Evolutionary conservation across 768 basidiomycete genomes (phyloP), one percentile per base, ranked within the genome.

Genomic region (Podaxis sp.): DNA sequence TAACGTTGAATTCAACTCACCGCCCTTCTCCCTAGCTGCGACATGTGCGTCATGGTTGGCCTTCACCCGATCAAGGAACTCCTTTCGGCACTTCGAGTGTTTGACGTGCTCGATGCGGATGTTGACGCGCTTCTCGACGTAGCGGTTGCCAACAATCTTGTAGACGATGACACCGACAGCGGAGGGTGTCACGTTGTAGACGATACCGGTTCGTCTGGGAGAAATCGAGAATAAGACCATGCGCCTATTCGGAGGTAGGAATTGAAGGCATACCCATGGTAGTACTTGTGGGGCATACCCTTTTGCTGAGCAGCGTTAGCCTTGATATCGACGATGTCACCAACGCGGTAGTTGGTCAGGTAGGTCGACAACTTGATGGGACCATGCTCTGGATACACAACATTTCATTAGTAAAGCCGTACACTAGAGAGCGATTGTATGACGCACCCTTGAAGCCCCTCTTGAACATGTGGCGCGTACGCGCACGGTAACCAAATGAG

Each of bases 401-500:
- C 18, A 48, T 37, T 21, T 54, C 58, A 32, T 66, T 62, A 61
- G 62, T 52, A 57, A 44, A 60, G 47, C 50, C 32, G 32, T 55
- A 36, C 27, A 9, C 58, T 25, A 14, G 40, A 64, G 52, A 58
- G 53, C 63, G 37, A 44, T 27, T 28, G 55, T 50, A 23, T 58
- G 40, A 74, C 83, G 70, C 76, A 95, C 95, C 87, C 86, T 96
- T 96, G 90, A 98, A 98, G 72, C 88, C 90, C 82, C 91, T 84
- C 87, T 92, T 95, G 91, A 99, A 98, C 95, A 98, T 97, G 82
- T 95, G 82, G 88, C 96, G 95, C 89, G 96, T 98, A 70, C 96
- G 95, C 91, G 96, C 96, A 75, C 96, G 90, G 84, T 95, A 93
- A 93, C 96, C 96, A 86, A 89, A 99, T 61, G 96, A 98, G 93